Evolutionary conservation across 192 early-diverging fungal genomes (phyloP).

Genomic region (Umbelopsis vinacea): DNA sequence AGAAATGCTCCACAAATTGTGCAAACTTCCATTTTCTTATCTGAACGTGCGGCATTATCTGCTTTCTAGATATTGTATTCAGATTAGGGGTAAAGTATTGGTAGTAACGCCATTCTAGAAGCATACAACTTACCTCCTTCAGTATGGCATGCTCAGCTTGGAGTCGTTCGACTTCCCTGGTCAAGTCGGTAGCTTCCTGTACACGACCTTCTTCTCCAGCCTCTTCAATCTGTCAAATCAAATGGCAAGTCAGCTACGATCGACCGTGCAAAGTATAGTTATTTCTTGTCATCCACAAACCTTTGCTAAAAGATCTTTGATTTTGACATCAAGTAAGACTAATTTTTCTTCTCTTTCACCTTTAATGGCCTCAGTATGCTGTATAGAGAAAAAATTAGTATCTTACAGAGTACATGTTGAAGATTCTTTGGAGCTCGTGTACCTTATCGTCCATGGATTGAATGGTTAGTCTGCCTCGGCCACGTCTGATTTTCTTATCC

Average conservation of each 20-base stretch:
- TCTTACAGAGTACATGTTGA: not conserved
- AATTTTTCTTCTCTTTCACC: slow-evolving; percentile 84
- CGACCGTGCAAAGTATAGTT: not conserved
- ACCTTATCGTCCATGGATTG: slow-evolving; percentile 63
- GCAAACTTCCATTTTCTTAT: slow-evolving; percentile 80
- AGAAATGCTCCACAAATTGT: slow-evolving; percentile 85
- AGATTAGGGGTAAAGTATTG: not conserved
- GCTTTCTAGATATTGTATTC: not conserved
- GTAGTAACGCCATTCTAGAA: not conserved
- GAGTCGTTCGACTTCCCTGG: slow-evolving; percentile 67
- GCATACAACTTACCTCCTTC: slow-evolving; percentile 51
- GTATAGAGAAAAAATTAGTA: not conserved
- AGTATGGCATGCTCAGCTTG: slow-evolving; percentile 64
- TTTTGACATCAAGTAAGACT: slow-evolving; percentile 81
- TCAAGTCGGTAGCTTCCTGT: slow-evolving; percentile 69
- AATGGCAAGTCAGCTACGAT: not conserved
- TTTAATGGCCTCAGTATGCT: slow-evolving; percentile 63
- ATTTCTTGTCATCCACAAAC: slow-evolving; percentile 16
- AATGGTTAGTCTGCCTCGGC: slow-evolving; percentile 67
- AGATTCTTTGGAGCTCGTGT: not conserved
- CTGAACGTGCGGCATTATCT: slow-evolving; percentile 48
- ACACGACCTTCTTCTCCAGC: slow-evolving; percentile 77
- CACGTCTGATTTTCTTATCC: slow-evolving; percentile 72
- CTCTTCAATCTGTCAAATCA: slow-evolving; percentile 58
- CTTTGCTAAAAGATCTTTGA: slow-evolving; percentile 66